These are phyloP conservation scores for Vinca major DNA, from an alignment of 305 asterid species.

Conservation along the genomic window DNA sequence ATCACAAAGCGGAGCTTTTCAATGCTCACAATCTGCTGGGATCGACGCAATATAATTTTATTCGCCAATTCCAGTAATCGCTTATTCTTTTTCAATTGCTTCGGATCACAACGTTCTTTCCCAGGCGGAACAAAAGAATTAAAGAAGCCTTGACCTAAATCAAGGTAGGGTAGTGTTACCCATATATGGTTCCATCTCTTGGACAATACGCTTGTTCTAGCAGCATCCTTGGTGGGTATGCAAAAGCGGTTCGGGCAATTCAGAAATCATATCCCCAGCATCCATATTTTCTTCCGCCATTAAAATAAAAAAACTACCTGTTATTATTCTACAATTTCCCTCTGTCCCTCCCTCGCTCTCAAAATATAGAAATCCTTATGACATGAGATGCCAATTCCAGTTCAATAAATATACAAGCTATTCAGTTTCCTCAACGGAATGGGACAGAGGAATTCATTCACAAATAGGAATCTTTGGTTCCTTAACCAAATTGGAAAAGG, in stretches of 20 bases:
- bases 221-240: neutral
- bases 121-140: too few relatives aligned
- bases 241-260: neutral
- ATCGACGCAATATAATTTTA: neutral
- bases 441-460: neutral
- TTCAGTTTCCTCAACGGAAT: neutral
- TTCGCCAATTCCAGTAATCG: neutral
- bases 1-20: neutral
- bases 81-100: neutral
- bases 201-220: neutral
- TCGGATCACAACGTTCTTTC: neutral
- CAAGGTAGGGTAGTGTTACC: neutral
- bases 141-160: neutral
- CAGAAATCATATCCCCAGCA: neutral
- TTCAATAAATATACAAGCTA: too few relatives aligned
- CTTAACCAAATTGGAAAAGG: neutral
- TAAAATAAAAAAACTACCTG: neutral
- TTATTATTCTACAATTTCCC: neutral
- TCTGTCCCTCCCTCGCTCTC: neutral
- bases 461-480: neutral
- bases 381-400: too few relatives aligned
- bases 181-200: neutral
- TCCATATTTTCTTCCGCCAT: neutral
- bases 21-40: neutral
- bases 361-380: neutral